Evolutionary conservation across 306 rosid genomes (phyloP).

Genomic region (Pyrus communis): DNA sequence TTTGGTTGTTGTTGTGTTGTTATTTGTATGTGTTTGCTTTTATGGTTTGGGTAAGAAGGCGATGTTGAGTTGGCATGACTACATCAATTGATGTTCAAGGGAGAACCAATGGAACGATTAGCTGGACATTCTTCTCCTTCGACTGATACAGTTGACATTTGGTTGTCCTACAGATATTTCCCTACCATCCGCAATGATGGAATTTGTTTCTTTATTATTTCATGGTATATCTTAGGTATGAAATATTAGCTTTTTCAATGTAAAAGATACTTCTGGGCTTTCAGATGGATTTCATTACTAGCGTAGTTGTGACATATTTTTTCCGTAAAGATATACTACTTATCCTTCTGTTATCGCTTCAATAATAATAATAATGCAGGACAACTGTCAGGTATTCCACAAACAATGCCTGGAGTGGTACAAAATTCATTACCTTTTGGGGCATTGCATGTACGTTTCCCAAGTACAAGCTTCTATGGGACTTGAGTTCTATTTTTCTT

Average conservation of each 20-base stretch:
- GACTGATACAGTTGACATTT: constrained; percentile 30
- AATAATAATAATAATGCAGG: constrained; percentile 46
- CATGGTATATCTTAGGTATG: constrained; percentile 57
- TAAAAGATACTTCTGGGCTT: constrained; percentile 19
- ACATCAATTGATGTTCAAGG: constrained; percentile 31
- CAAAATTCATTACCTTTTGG: constrained; percentile 47
- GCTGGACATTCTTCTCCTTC: constrained; percentile 72
- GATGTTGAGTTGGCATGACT: constrained; percentile 64
- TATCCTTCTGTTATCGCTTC: constrained; percentile 19
- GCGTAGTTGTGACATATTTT: constrained; percentile 8
- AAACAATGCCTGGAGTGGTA: constrained; percentile 40
- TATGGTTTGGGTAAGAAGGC: constrained; percentile 78
- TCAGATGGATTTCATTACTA: constrained; percentile 21
- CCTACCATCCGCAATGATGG: constrained; percentile 46
- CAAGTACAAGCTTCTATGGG: constrained; percentile 14
- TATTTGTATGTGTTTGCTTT: constrained; percentile 64
- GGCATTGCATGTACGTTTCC: constrained; percentile 40
- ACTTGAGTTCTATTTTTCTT: background rate
- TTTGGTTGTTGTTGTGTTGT: constrained; percentile 85
- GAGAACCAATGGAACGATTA: constrained; percentile 36
- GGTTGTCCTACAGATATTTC: constrained; percentile 34
- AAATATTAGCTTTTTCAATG: constrained; percentile 27
- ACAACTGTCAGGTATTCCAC: constrained; percentile 42
- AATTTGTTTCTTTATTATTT: constrained; percentile 58
- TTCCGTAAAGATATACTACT: constrained; percentile 4